Evolutionary conservation across 176 grass and related monocot genomes (phyloP).

Genomic region (Pontederia paniculata): DNA sequence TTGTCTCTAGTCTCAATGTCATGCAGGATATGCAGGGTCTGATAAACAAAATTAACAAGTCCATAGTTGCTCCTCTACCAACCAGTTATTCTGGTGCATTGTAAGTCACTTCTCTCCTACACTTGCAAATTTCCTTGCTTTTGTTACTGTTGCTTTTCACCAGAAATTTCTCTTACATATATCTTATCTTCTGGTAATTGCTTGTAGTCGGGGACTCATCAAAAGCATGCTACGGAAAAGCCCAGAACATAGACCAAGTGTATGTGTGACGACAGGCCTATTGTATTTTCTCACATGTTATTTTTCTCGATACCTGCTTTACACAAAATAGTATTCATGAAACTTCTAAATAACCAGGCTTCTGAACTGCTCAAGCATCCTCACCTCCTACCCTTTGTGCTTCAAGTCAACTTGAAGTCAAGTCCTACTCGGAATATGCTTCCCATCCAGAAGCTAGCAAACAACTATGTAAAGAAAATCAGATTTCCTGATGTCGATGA

Average conservation of each 20-base stretch:
- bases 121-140: slow-evolving; percentile 3
- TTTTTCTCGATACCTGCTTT: not conserved
- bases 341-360: slow-evolving; percentile 39
- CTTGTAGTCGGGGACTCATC: slow-evolving; percentile 69
- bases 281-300: not conserved
- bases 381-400: slow-evolving; percentile 60
- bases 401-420: slow-evolving; percentile 45
- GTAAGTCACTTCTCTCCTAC: slow-evolving; percentile 33
- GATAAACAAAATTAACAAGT: slow-evolving; percentile 96
- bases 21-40: slow-evolving; percentile 83
- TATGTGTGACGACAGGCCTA: slow-evolving; percentile 29
- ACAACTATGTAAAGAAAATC: slow-evolving; percentile 23
- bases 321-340: slow-evolving; percentile 1
- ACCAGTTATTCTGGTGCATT: slow-evolving; percentile 70
- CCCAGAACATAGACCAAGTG: slow-evolving; percentile 92
- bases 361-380: slow-evolving; percentile 69
- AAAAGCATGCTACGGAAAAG: slow-evolving; percentile 88
- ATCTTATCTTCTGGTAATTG: slow-evolving; percentile 17
- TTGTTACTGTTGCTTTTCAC: not conserved
- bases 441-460: slow-evolving; percentile 15
- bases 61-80: slow-evolving; percentile 67
- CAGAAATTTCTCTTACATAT: not conserved
- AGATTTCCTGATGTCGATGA: slow-evolving; percentile 38
- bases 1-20: not conserved
- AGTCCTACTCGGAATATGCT: slow-evolving; percentile 30